Conservation (phyloP, 2,329 filamentous ascomycete genomes). For the Alternaria gaisen region DNA sequence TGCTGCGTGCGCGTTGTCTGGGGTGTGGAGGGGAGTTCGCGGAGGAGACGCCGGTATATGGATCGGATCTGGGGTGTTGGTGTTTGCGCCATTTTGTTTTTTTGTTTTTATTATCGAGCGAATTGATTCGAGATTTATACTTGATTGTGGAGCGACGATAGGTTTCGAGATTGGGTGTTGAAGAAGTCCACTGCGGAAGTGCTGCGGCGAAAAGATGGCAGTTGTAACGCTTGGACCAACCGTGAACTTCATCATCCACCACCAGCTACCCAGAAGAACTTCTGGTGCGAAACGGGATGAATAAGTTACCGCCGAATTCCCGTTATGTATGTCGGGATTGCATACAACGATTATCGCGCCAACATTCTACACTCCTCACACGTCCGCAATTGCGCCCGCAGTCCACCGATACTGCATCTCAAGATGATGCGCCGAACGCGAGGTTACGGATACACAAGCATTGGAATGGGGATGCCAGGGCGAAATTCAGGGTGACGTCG, state of each 20-base stretch:
- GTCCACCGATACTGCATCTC: constrained; percentile 8
- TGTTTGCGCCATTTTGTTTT: constrained; percentile 44
- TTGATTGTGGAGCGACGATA: no score
- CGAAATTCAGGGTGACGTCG: background rate
- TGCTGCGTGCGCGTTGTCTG: constrained; percentile 46
- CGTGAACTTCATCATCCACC: constrained; percentile 17
- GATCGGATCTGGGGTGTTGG: constrained; percentile 67
- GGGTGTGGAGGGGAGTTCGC: constrained; percentile 81
- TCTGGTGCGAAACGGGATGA: constrained; percentile 16
- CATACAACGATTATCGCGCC: constrained; percentile 17
- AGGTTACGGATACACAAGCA: constrained; percentile 17
- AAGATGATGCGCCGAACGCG: constrained; percentile 10
- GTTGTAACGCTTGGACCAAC: constrained; percentile 32
- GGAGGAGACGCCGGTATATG: constrained; percentile 86
- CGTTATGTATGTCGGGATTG: constrained; percentile 35
- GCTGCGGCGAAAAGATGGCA: constrained; percentile 41
- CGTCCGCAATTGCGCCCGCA: constrained; percentile 9
- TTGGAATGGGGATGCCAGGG: constrained; percentile 11
- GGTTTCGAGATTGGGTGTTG: background rate
- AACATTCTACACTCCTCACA: constrained; percentile 1
- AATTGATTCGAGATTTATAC: no score
- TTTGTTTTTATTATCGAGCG: background rate
- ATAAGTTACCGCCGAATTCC: constrained; percentile 14
- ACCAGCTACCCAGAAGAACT: background rate
- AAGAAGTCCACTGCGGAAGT: constrained; percentile 27